A percentile compares a stretch with the other conserved stretches of the same genome.
phyloP scores from a whole-genome alignment of 78 protist species.

The Protostelium mycophagum region DNA sequence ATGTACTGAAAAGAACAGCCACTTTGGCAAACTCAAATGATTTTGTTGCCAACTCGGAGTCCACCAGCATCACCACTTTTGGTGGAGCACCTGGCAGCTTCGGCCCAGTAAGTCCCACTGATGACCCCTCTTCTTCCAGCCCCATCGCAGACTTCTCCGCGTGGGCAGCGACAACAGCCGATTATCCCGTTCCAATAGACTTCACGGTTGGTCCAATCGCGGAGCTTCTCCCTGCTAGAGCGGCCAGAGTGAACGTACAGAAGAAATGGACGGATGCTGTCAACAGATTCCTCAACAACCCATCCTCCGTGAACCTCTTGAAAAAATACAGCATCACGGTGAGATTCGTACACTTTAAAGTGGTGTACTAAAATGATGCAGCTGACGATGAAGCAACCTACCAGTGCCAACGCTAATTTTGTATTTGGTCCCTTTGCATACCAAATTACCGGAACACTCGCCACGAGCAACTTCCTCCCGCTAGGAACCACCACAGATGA shows the following conservation, averaged over 20 bases:
- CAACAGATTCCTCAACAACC: background rate
- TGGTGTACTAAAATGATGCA: too few relatives aligned
- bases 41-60: too few relatives aligned
- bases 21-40: background rate
- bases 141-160: background rate
- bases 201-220: background rate
- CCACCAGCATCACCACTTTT: background rate
- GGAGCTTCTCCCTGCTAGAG: background rate
- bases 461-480: background rate
- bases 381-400: too few relatives aligned
- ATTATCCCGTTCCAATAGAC: conserved; percentile 15
- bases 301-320: too few relatives aligned
- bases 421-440: background rate
- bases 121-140: too few relatives aligned
- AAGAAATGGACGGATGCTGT: background rate
- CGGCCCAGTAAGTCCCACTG: background rate
- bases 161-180: conserved; percentile 12
- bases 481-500: too few relatives aligned
- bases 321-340: background rate
- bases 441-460: background rate
- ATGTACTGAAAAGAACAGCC: background rate
- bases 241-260: background rate
- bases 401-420: background rate
- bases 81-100: background rate
- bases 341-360: too few relatives aligned